Percentiles rank a stretch among this genome's conserved stretches.
Conservation (phyloP, 768 basidiomycete genomes). For the Termitomyces sp. region DNA sequence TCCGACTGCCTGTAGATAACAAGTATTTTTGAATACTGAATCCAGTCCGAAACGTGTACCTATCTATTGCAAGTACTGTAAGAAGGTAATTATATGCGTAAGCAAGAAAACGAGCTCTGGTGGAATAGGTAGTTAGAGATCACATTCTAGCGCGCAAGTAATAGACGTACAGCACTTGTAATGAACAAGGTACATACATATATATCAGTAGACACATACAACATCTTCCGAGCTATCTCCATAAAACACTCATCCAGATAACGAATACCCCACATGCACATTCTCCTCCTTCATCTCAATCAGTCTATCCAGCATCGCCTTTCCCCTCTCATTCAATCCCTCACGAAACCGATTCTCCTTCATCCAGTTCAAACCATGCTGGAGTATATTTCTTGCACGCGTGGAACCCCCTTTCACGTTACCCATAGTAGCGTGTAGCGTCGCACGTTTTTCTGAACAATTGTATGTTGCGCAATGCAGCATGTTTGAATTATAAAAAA, state of each 20-base stretch:
- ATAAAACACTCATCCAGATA: conserved; percentile 17
- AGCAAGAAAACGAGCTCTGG: no score
- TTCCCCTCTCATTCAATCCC: conserved; percentile 39
- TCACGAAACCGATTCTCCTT: conserved; percentile 42
- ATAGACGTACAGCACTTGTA: no score
- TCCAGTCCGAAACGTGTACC: no score
- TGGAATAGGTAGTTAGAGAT: no score
- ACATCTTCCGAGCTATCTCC: no score
- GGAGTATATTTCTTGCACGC: conserved; percentile 69
- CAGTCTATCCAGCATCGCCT: conserved; percentile 56
- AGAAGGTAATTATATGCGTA: no score
- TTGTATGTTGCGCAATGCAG: conserved; percentile 70
- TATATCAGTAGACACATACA: not conserved
- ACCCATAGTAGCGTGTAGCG: conserved; percentile 68
- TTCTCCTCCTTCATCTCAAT: conserved; percentile 41
- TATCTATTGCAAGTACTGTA: no score
- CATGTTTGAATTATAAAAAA: conserved; percentile 79
- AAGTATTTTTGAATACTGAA: no score
- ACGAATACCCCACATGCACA: conserved; percentile 51
- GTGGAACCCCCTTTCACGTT: conserved; percentile 54
- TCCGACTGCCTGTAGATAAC: no score
- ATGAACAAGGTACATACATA: no score
- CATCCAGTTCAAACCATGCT: conserved; percentile 75
- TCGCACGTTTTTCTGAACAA: conserved; percentile 44
- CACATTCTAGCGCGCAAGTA: no score